A percentile compares a stretch with the other conserved stretches of the same genome.
These are phyloP conservation scores for Pseudonitzschia pungens DNA, from an alignment of 108 stramenopile genomes.

Conservation along the genomic window DNA sequence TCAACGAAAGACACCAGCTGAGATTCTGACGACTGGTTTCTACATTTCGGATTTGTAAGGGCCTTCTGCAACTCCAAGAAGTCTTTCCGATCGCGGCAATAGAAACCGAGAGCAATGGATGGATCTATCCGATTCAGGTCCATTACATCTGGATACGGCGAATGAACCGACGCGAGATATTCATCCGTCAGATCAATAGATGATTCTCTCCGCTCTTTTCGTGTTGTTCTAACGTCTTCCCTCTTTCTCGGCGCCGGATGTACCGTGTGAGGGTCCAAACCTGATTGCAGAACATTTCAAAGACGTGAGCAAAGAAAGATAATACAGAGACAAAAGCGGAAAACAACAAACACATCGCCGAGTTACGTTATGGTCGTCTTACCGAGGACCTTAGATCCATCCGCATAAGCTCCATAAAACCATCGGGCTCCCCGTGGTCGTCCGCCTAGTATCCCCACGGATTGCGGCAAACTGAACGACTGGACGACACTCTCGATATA, in stretches of 20 bases:
- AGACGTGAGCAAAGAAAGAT: no score
- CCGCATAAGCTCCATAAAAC: slow-evolving; percentile 82
- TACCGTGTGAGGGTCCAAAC: slow-evolving; percentile 88
- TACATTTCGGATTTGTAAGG: slow-evolving; percentile 42
- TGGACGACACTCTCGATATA: slow-evolving; percentile 58
- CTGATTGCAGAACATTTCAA: slow-evolving; percentile 14
- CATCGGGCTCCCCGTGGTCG: slow-evolving; percentile 85
- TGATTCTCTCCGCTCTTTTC: slow-evolving; percentile 1
- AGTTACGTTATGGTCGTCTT: not conserved
- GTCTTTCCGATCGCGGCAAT: slow-evolving; percentile 66
- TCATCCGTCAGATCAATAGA: slow-evolving; percentile 57
- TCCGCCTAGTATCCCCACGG: slow-evolving; percentile 88
- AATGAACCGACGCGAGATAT: slow-evolving; percentile 76
- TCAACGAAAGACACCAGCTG: slow-evolving; percentile 72
- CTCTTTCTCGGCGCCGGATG: slow-evolving; percentile 59
- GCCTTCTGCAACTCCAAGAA: slow-evolving; percentile 33
- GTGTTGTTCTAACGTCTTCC: slow-evolving; percentile 27
- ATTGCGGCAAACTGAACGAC: slow-evolving; percentile 70
- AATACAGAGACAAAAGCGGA: no score
- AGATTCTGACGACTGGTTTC: slow-evolving; percentile 41
- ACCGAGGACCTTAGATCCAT: slow-evolving; percentile 55
- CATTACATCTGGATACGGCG: slow-evolving; percentile 49
- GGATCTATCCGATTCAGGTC: slow-evolving; percentile 80
- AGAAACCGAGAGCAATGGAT: slow-evolving; percentile 85
- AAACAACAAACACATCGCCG: not conserved